phyloP scores from a whole-genome alignment of 345 rosid genomes.

The Clausena lansium region DNA sequence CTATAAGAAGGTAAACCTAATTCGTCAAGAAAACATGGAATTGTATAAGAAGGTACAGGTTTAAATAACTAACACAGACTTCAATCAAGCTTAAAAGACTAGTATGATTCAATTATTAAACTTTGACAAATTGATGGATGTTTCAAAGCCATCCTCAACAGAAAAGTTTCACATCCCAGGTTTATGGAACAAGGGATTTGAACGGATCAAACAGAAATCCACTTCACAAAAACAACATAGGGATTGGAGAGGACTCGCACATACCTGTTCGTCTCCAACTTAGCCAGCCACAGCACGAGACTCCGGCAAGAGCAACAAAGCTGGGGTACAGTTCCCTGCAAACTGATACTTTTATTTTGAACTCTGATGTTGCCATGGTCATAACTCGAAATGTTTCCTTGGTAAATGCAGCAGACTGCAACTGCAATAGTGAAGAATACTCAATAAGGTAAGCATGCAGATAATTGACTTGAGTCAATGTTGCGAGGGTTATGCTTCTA shows the following conservation, averaged over 20 bases:
- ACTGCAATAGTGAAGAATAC: slow-evolving; percentile 41
- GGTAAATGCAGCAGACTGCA: slow-evolving; percentile 52
- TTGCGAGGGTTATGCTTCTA: slow-evolving; percentile 37
- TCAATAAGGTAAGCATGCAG: slow-evolving; percentile 27
- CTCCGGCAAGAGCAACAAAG: slow-evolving; percentile 47
- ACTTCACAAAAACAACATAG: slow-evolving; percentile 45
- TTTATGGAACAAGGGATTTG: slow-evolving; percentile 42
- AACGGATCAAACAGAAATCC: slow-evolving; percentile 36
- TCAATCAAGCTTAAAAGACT: slow-evolving; percentile 13
- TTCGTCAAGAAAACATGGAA: slow-evolving; percentile 46
- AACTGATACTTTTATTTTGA: slow-evolving; percentile 7
- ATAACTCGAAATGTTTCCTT: slow-evolving; percentile 23
- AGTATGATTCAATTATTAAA: slow-evolving; percentile 14
- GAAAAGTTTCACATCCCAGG: slow-evolving; percentile 29
- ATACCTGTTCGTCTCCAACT: slow-evolving; percentile 62
- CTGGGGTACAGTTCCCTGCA: slow-evolving; percentile 51
- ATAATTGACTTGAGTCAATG: slow-evolving; percentile 17
- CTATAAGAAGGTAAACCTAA: slow-evolving; percentile 65
- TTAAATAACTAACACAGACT: slow-evolving; percentile 10
- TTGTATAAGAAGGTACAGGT: slow-evolving; percentile 38
- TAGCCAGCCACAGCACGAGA: slow-evolving; percentile 56
- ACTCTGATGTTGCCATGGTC: neutral
- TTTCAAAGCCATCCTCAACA: slow-evolving; percentile 28
- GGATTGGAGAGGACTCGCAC: slow-evolving; percentile 48
- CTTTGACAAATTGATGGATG: slow-evolving; percentile 15